A percentile compares a stretch with the other conserved stretches of the same genome.
Conservation (phyloP, 148 eudicot genomes). For the Rhododendron ferrugineum region DNA sequence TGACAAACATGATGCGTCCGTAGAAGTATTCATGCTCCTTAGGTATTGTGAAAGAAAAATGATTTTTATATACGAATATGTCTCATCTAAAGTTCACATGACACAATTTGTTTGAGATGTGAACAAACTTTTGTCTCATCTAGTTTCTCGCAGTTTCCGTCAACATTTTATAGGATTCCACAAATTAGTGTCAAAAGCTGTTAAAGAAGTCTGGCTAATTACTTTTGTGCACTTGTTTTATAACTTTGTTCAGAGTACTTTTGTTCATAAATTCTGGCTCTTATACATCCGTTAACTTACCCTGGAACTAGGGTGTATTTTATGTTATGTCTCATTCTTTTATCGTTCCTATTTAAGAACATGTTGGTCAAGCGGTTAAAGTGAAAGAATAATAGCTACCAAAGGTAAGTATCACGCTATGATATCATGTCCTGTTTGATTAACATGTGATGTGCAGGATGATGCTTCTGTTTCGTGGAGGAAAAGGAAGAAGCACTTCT, state of each 20-base stretch:
- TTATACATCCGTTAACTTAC: not conserved
- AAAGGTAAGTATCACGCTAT: not conserved
- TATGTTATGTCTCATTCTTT: not conserved
- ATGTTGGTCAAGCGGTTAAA: not conserved
- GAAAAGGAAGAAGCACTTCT: slow-evolving; percentile 84
- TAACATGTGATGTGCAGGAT: slow-evolving; percentile 55
- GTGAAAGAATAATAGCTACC: not conserved
- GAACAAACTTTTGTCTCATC: not conserved
- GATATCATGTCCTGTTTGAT: slow-evolving; percentile 14
- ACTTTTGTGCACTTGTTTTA: not conserved
- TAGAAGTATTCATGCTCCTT: not conserved
- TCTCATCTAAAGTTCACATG: not conserved
- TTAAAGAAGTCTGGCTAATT: not conserved
- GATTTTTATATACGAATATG: not conserved
- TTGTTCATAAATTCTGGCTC: not conserved
- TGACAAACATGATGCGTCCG: not conserved
- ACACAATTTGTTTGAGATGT: not conserved
- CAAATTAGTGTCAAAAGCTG: not conserved
- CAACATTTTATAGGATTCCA: not conserved
- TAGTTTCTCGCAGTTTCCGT: not conserved
- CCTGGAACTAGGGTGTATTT: not conserved
- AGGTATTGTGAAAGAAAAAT: not conserved
- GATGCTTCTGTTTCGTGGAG: slow-evolving; percentile 93
- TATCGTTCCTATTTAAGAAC: not conserved
- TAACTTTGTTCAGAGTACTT: not conserved